These are phyloP conservation scores for Botrytis squamosa DNA, from an alignment of 2,329 filamentous ascomycete genomes.

Conservation along the genomic window DNA sequence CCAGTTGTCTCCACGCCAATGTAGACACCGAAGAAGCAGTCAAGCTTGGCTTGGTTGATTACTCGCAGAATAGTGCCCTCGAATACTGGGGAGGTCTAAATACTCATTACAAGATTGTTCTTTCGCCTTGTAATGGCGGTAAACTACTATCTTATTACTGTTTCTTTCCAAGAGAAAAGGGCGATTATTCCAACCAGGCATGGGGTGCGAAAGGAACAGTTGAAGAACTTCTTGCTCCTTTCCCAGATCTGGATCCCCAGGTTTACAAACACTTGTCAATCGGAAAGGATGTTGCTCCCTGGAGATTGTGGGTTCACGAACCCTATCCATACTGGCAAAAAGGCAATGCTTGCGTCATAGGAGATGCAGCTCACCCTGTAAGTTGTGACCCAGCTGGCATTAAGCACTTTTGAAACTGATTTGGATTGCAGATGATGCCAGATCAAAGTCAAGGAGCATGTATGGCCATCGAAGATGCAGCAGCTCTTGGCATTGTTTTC, in stretches of 20 bases:
- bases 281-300: conserved; percentile 61
- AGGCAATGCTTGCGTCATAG: conserved; percentile 55
- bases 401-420: background rate
- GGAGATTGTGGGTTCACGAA: conserved; percentile 64
- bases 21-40: conserved; percentile 61
- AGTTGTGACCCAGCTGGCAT: background rate
- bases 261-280: conserved; percentile 58
- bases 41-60: conserved; percentile 60
- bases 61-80: conserved; percentile 57
- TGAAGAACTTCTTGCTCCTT: conserved; percentile 59
- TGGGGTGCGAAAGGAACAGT: conserved; percentile 57
- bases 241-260: conserved; percentile 57
- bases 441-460: conserved; percentile 62
- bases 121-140: conserved; percentile 66
- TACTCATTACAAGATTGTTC: conserved; percentile 66
- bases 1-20: conserved; percentile 64
- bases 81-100: conserved; percentile 71
- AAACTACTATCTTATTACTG: conserved; percentile 67
- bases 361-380: conserved; percentile 63
- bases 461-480: conserved; percentile 45
- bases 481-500: conserved; percentile 42
- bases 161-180: conserved; percentile 60
- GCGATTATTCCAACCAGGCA: conserved; percentile 58
- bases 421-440: conserved; percentile 55
- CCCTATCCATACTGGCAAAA: conserved; percentile 59